Evolutionary conservation across 169 alveolate genomes (phyloP), one percentile per base, ranked within the genome.

Genomic region (Ichthyophthirius multifiliis): DNA sequence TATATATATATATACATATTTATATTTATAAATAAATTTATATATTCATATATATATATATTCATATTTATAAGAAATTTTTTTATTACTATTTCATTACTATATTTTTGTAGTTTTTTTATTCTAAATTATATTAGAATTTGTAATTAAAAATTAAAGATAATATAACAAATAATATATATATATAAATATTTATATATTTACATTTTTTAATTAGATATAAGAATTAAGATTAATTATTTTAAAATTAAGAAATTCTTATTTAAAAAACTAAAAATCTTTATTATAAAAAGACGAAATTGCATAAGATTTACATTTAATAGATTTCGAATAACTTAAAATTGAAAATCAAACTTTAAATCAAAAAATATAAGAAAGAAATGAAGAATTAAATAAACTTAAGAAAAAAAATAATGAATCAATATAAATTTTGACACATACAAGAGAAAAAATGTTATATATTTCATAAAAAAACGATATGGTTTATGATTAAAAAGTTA

Each of bases 321-420:
- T 97, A 83, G 99, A 97, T 90, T 97, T 96, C 71, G 99, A 97
- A 79, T 97, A 97, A 83, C 93, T 97, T 23, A 97, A 97, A 74
- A 95, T 96, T 32, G 99, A 97, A 86, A 97, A 96, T 88, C 94
- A 96, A 88, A 96, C 98, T 30, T 91, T 97, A 55, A 97, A 96
- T 80, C 98, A 96, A 82, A 95, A 94, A 83, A 95, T 95, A 16
- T 98, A 94, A 74, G 98, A 95, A 79, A 90, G 98, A 82, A 95
- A 94, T 82, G 99, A 96, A 81, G 98, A 96, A 81, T 84, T 95
- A 1, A 96, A 93, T 65, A 95, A 95, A 83, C 91, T 94, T 23
- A 92, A 92, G 82, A 94, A 94, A 91, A 95, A 95, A 89, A 94
- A 94, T 65, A 93, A 95, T 44, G 87, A 89, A 9, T 90, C 98